phyloP scores from a whole-genome alignment of 495 filamentous ascomycete species.

The Aspergillus kassunensis region DNA sequence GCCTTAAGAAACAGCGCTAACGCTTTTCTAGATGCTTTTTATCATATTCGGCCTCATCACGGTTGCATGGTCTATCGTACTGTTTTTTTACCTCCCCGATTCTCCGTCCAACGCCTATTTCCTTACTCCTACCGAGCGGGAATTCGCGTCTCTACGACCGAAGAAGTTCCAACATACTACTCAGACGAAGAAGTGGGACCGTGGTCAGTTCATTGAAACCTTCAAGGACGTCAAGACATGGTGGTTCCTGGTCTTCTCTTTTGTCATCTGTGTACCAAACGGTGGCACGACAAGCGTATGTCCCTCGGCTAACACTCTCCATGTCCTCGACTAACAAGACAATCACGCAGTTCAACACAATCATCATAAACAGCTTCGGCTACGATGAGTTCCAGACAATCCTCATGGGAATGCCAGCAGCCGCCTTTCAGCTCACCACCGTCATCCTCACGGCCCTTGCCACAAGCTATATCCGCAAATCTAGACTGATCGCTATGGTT shows the following conservation, averaged over 20 bases:
- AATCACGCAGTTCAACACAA: conserved; percentile 20
- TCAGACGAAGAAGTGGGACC: conserved; percentile 49
- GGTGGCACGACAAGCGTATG: conserved; percentile 24
- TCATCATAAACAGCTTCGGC: conserved; percentile 31
- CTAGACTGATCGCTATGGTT: conserved; percentile 10
- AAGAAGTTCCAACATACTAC: conserved; percentile 39
- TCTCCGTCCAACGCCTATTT: conserved; percentile 41
- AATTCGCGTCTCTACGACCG: conserved; percentile 44
- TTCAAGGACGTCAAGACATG: conserved; percentile 37
- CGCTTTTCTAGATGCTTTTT: conserved; percentile 20
- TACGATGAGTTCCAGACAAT: conserved; percentile 10
- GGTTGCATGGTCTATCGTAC: conserved; percentile 29
- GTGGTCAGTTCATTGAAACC: conserved; percentile 43
- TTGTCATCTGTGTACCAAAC: conserved; percentile 19
- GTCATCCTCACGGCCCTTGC: conserved; percentile 12
- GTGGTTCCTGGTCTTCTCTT: conserved; percentile 19
- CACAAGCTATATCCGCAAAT: conserved; percentile 14
- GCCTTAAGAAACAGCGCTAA: background rate
- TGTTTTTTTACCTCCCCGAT: conserved; percentile 44
- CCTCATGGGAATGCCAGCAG: conserved; percentile 9
- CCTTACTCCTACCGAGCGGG: conserved; percentile 34
- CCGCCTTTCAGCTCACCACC: conserved; percentile 11
- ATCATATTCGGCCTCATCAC: conserved; percentile 36
- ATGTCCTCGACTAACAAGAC: background rate
- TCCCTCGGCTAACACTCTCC: background rate